Evolutionary conservation across 768 basidiomycete species (phyloP), one percentile per base, ranked within the genome.

Genomic region (Suillus clintonianus): DNA sequence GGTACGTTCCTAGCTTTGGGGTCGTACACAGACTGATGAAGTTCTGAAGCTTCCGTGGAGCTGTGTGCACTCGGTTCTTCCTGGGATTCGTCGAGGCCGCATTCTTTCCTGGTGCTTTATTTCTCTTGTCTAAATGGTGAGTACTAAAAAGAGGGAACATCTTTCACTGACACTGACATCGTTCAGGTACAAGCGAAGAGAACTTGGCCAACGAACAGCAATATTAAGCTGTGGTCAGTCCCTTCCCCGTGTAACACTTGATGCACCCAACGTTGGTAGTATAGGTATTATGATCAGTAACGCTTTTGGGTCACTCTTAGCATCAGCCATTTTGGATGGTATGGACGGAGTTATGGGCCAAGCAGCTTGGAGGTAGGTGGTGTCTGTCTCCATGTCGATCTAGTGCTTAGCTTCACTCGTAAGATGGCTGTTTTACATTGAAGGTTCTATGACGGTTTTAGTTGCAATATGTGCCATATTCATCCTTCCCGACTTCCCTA

Each of bases 281-380:
- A 41, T 41, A 50, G 60, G 92, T 22, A 86, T 83, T 68, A 79
- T 94, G 34, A 86, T 93, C 59, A 87, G 86, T 61, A 95, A 94
- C 79, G 92, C 91, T 0, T 92, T 94, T 71, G 92, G 92, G 4
- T 82, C 90, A 2, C 78, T 94, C 14, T 84, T 94, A 59, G 91
- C 92, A 13, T 89, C 90, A 36, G 88, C 85, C 2, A 90, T 94
- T 59, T 82, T 94, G 19, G 81, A 85, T 66, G 77, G 79, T 14
- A 91, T 94, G 89, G 83, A 92, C 43, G 89, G 88, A 7, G 81
- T 80, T 61, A 77, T 86, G 17, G 92, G 91, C 0, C 79, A 84
- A 62, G 81, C 88, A 11, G 89, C 89, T 0, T 95, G 92, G 92
- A 79, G 89, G 84, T 89, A 72, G 74, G 81, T 14, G 1, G 22